Evolutionary conservation across 1,284 basidiomycete genomes (phyloP).

Genomic region (Mycosarcoma maydis): DNA sequence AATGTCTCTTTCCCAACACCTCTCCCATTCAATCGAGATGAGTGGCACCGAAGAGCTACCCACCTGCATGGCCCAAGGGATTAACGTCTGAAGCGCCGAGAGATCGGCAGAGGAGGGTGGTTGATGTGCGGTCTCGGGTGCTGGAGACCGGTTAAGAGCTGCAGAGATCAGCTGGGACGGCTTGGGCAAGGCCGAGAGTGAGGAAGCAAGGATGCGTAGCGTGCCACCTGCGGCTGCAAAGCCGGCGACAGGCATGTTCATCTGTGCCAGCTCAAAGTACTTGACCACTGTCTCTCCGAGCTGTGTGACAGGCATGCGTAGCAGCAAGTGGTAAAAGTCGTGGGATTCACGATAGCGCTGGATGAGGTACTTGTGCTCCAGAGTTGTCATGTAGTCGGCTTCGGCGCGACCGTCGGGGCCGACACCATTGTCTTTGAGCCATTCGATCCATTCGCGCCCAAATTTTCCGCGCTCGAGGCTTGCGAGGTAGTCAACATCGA

Average conservation of each 20-base stretch:
- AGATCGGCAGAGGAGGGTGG: constrained; percentile 13
- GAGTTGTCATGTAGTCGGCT: constrained; percentile 81
- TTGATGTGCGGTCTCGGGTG: background rate
- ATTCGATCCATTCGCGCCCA: constrained; percentile 86
- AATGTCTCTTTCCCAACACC: constrained; percentile 86
- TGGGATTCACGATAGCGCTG: constrained; percentile 97
- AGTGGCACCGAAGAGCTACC: constrained; percentile 78
- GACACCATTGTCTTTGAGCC: constrained; percentile 89
- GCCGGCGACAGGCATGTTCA: constrained; percentile 87
- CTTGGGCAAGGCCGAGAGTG: constrained; percentile 28
- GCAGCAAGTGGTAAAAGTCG: constrained; percentile 90
- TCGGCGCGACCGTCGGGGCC: constrained; percentile 89
- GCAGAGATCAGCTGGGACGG: constrained; percentile 29
- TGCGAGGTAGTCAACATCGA: constrained; percentile 77
- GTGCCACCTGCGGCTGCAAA: constrained; percentile 81
- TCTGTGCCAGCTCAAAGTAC: constrained; percentile 91
- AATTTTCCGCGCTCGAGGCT: constrained; percentile 82
- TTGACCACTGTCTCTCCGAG: constrained; percentile 95
- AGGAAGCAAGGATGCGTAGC: constrained; percentile 49
- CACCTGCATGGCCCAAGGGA: constrained; percentile 79
- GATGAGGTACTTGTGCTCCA: constrained; percentile 79
- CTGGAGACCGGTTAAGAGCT: constrained; percentile 7
- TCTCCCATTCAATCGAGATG: constrained; percentile 94
- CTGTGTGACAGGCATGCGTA: constrained; percentile 86
- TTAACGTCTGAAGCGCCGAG: constrained; percentile 26